These are phyloP conservation scores for Gossypium rotundifolium DNA, from an alignment of 345 rosid species.

Conservation along the genomic window DNA sequence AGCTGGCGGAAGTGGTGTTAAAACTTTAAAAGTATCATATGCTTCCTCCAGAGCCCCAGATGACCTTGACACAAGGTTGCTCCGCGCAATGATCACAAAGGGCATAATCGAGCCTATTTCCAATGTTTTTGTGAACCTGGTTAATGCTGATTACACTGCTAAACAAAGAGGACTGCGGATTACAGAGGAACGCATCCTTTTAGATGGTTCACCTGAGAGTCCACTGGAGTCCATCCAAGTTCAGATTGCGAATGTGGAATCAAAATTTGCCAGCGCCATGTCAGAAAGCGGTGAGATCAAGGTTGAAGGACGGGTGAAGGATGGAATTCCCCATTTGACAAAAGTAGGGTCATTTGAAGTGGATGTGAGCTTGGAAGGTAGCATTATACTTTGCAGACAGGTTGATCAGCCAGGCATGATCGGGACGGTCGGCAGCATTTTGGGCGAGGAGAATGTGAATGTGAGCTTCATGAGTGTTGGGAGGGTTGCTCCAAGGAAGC, in stretches of 20 bases:
- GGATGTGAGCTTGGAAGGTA: slow-evolving; percentile 80
- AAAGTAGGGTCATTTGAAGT: slow-evolving; percentile 75
- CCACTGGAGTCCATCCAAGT: slow-evolving; percentile 68
- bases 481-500: slow-evolving; percentile 73
- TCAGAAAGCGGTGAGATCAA: slow-evolving; percentile 68
- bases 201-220: slow-evolving; percentile 68
- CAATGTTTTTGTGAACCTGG: slow-evolving; percentile 61
- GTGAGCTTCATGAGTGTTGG: slow-evolving; percentile 90
- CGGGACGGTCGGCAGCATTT: slow-evolving; percentile 60
- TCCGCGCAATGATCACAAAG: slow-evolving; percentile 77
- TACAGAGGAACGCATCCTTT: slow-evolving; percentile 53
- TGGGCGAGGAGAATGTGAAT: slow-evolving; percentile 74
- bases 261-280: slow-evolving; percentile 68
- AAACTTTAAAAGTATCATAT: slow-evolving; percentile 64
- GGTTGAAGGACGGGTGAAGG: slow-evolving; percentile 73
- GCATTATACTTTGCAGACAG: slow-evolving; percentile 69
- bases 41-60: slow-evolving; percentile 75
- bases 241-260: slow-evolving; percentile 69
- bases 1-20: slow-evolving; percentile 84
- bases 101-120: slow-evolving; percentile 80
- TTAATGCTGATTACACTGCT: slow-evolving; percentile 75
- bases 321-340: slow-evolving; percentile 66
- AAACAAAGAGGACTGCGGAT: slow-evolving; percentile 73
- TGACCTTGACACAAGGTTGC: slow-evolving; percentile 81
- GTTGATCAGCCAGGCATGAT: slow-evolving; percentile 89